phyloP scores from a whole-genome alignment of 2,329 filamentous ascomycete species.

The Fusarium sp. region DNA sequence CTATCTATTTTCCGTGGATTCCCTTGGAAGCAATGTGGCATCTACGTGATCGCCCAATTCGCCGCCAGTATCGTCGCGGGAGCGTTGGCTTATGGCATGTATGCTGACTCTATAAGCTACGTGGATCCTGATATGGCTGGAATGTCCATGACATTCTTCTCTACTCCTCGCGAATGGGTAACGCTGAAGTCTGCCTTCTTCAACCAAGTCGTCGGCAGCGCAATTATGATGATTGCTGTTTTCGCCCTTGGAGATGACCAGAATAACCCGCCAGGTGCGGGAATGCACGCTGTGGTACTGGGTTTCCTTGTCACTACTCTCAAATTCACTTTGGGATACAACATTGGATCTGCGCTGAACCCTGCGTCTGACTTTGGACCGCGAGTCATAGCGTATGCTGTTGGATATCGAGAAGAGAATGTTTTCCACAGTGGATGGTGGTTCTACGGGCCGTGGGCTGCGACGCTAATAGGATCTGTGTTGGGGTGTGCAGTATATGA shows the following conservation, averaged over 20 bases:
- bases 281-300: constrained; percentile 54
- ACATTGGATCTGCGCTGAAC: constrained; percentile 54
- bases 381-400: constrained; percentile 49
- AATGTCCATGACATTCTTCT: constrained; percentile 52
- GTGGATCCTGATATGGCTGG: constrained; percentile 49
- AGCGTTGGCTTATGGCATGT: constrained; percentile 19
- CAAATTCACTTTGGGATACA: constrained; percentile 54
- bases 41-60: constrained; percentile 24
- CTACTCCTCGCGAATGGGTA: constrained; percentile 46
- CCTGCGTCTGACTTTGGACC: constrained; percentile 55
- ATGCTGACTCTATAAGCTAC: constrained; percentile 32
- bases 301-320: constrained; percentile 53
- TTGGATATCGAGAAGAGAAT: constrained; percentile 47
- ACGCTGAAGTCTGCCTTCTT: constrained; percentile 49
- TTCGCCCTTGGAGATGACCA: constrained; percentile 54
- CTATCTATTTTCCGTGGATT: constrained; percentile 54
- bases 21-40: constrained; percentile 50
- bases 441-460: constrained; percentile 34
- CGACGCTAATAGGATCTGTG: constrained; percentile 21
- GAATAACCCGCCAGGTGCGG: constrained; percentile 54
- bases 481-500: constrained; percentile 28
- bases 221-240: constrained; percentile 54
- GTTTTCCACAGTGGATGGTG: constrained; percentile 51
- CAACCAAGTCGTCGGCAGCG: constrained; percentile 53
- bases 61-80: constrained; percentile 15